Percentiles rank a stretch among this genome's conserved stretches.
Conservation (phyloP, 2,329 filamentous ascomycete species). For the Chaetomium sp. region DNA sequence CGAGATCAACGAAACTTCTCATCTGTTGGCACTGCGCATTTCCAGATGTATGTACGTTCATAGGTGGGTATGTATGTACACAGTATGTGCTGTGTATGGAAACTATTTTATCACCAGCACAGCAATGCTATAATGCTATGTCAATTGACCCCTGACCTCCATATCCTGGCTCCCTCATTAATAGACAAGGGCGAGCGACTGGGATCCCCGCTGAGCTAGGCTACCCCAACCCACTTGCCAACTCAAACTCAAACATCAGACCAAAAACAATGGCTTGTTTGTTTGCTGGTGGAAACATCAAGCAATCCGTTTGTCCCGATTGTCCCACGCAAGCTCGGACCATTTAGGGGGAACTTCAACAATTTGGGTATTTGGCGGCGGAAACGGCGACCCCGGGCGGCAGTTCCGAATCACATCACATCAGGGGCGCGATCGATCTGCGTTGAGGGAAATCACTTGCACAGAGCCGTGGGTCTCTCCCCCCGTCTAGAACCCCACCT, state of each 20-base stretch:
- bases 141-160: not conserved
- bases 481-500: constrained; percentile 6
- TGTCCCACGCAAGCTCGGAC: not conserved
- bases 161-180: not conserved
- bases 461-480: constrained; percentile 10
- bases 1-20: not conserved
- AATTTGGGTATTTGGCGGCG: not conserved
- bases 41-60: not conserved
- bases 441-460: constrained; percentile 21
- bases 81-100: no score
- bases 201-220: constrained; percentile 12
- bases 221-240: not conserved
- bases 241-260: not conserved
- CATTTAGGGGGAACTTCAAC: not conserved
- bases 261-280: not conserved
- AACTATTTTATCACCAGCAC: not conserved
- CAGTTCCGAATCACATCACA: constrained; percentile 8
- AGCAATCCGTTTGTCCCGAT: constrained; percentile 7
- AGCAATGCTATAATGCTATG: not conserved
- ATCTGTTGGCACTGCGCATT: not conserved
- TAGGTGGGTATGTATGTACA: no score
- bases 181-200: not conserved
- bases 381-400: not conserved
- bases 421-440: constrained; percentile 18
- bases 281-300: not conserved